Conservation (phyloP, 1,284 basidiomycete genomes). For the Thecaphora thlaspeos region DNA sequence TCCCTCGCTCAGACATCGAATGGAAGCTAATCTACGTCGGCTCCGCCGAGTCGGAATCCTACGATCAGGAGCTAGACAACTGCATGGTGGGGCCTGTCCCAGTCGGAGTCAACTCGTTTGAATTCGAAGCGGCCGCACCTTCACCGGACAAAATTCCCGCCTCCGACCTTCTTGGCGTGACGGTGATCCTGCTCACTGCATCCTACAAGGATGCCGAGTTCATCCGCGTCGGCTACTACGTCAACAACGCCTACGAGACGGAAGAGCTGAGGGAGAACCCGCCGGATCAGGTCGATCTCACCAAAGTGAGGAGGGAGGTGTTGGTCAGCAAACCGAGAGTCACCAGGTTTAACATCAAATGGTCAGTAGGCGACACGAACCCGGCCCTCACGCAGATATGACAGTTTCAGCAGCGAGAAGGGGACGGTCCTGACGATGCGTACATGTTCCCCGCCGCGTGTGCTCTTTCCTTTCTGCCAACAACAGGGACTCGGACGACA, state of each 20-base stretch:
- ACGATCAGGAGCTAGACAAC: constrained; percentile 88
- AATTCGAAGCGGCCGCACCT: constrained; percentile 69
- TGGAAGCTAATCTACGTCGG: constrained; percentile 98
- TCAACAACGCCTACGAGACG: constrained; percentile 96
- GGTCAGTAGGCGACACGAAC: constrained; percentile 49
- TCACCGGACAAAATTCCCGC: constrained; percentile 71
- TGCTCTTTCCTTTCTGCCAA: too few relatives aligned
- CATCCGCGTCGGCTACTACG: constrained; percentile 97
- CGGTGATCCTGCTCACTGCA: constrained; percentile 86
- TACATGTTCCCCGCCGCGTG: too few relatives aligned
- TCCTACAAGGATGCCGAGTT: constrained; percentile 90
- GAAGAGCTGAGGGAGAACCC: constrained; percentile 65
- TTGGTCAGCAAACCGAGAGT: constrained; percentile 90
- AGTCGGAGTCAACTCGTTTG: constrained; percentile 80
- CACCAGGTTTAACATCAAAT: constrained; percentile 68
- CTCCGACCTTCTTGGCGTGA: constrained; percentile 82
- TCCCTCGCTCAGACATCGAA: constrained; percentile 95
- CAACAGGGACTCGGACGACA: too few relatives aligned
- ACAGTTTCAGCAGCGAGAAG: too few relatives aligned
- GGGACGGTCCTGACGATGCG: too few relatives aligned
- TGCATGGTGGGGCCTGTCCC: constrained; percentile 84
- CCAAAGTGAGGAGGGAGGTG: constrained; percentile 73
- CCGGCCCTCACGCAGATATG: too few relatives aligned
- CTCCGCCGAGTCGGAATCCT: constrained; percentile 82
- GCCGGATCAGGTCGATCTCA: constrained; percentile 49